Conservation (phyloP, 108 stramenopile genomes). For the Cylindrotheca fusiformis region DNA sequence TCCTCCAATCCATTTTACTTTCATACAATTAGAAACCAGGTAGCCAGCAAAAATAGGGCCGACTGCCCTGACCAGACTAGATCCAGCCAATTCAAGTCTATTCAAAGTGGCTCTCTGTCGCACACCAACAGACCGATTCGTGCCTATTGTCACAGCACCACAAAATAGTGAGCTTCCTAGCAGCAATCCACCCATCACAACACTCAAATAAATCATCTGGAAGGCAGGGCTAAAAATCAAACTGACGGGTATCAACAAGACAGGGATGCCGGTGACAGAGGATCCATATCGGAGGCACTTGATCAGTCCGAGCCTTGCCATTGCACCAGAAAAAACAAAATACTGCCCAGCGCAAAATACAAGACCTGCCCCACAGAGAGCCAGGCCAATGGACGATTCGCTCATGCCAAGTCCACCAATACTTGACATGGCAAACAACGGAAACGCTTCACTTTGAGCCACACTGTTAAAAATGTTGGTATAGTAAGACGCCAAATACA, state of each 20-base stretch:
- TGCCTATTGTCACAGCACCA: conserved; percentile 46
- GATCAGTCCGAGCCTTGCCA: conserved; percentile 45
- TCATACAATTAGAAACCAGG: conserved; percentile 11
- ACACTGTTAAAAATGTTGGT: conserved; percentile 46
- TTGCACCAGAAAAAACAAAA: conserved; percentile 27
- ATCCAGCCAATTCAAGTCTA: conserved; percentile 53
- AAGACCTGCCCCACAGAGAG: conserved; percentile 50
- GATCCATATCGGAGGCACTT: conserved; percentile 37
- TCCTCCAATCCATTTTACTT: neutral
- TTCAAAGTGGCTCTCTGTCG: conserved; percentile 64
- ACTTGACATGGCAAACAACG: conserved; percentile 62
- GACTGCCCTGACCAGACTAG: conserved; percentile 45
- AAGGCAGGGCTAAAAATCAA: conserved; percentile 11
- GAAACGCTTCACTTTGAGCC: conserved; percentile 57
- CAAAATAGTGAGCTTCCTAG: conserved; percentile 36
- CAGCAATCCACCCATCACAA: conserved; percentile 10
- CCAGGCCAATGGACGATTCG: conserved; percentile 58
- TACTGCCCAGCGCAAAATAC: conserved; percentile 54
- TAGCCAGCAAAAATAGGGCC: conserved; percentile 58
- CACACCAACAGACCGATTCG: conserved; percentile 56
- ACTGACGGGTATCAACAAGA: conserved; percentile 47
- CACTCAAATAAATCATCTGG: neutral
- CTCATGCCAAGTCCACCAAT: conserved; percentile 47
- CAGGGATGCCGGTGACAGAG: conserved; percentile 25
- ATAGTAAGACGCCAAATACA: conserved; percentile 52